Percentiles rank a stretch among this genome's conserved stretches.
Conservation (phyloP, 345 rosid genomes). For the Syzygium jambos region DNA sequence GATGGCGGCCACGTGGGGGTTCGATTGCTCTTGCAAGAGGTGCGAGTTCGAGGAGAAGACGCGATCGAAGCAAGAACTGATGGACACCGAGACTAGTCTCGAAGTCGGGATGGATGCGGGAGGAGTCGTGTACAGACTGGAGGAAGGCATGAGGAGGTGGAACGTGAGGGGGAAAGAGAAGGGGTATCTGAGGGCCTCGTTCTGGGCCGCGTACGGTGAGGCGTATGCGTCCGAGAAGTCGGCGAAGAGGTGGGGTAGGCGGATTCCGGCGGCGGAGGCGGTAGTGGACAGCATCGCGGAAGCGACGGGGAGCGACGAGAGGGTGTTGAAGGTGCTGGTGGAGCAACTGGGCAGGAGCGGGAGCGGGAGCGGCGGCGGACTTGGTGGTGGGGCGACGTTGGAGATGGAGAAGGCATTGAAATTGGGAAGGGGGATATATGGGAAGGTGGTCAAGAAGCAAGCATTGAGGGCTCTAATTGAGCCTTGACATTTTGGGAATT, state of each 20-base stretch:
- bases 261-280: conserved; percentile 41
- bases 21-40: conserved; percentile 53
- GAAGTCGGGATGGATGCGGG: conserved; percentile 61
- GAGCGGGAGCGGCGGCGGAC: conserved; percentile 12
- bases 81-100: conserved; percentile 43
- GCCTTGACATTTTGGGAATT: background rate
- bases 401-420: conserved; percentile 48
- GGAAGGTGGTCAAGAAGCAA: conserved; percentile 69
- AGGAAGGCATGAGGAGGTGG: conserved; percentile 71
- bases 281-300: conserved; percentile 47
- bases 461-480: conserved; percentile 57
- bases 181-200: conserved; percentile 75
- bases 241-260: conserved; percentile 62
- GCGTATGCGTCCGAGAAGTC: conserved; percentile 44
- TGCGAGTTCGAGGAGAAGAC: conserved; percentile 55
- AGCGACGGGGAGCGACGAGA: conserved; percentile 63
- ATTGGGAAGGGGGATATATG: conserved; percentile 56
- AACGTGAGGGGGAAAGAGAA: conserved; percentile 63
- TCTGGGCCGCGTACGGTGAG: conserved; percentile 54
- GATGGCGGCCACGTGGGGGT: conserved; percentile 68
- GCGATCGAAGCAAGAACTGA: conserved; percentile 34
- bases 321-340: conserved; percentile 37
- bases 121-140: conserved; percentile 34
- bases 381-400: conserved; percentile 9
- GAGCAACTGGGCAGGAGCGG: conserved; percentile 33